Evolutionary conservation across 345 rosid genomes (phyloP).

Genomic region (Xanthoceras sorbifolium): DNA sequence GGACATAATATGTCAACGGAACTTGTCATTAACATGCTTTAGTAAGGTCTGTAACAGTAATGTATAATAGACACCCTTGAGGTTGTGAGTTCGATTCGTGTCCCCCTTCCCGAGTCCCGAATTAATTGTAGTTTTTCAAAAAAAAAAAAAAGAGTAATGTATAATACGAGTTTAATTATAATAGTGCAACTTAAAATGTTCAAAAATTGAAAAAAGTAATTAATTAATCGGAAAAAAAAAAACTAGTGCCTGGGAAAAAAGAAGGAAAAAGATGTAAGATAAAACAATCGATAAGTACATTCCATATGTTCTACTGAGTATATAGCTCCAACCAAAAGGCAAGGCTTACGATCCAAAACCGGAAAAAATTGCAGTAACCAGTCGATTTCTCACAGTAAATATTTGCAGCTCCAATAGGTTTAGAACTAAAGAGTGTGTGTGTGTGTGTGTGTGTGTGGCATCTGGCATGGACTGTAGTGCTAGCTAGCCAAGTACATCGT

Average conservation of each 20-base stretch:
- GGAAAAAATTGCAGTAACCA: background rate
- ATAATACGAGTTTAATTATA: background rate
- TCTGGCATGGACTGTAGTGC: constrained; percentile 1
- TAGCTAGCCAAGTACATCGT: constrained; percentile 9
- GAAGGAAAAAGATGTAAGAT: too few species aligned
- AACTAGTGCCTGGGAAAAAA: too few species aligned
- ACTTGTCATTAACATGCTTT: too few species aligned
- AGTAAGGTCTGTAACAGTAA: too few species aligned
- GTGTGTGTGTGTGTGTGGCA: background rate
- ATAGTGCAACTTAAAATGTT: background rate
- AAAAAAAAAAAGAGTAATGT: too few species aligned
- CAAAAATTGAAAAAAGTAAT: background rate
- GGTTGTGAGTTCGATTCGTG: too few species aligned
- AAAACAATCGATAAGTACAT: background rate
- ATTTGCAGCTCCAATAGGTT: background rate
- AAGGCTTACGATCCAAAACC: background rate
- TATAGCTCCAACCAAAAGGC: background rate
- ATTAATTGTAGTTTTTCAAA: too few species aligned
- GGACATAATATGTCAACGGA: too few species aligned
- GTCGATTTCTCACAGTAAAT: background rate
- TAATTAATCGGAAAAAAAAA: too few species aligned
- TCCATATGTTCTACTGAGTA: background rate
- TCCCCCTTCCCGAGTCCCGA: too few species aligned
- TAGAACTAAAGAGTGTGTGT: constrained; percentile 2
- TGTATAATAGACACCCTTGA: too few species aligned